phyloP scores from a whole-genome alignment of 2,329 filamentous ascomycete genomes.

The Fusarium hainanense region DNA sequence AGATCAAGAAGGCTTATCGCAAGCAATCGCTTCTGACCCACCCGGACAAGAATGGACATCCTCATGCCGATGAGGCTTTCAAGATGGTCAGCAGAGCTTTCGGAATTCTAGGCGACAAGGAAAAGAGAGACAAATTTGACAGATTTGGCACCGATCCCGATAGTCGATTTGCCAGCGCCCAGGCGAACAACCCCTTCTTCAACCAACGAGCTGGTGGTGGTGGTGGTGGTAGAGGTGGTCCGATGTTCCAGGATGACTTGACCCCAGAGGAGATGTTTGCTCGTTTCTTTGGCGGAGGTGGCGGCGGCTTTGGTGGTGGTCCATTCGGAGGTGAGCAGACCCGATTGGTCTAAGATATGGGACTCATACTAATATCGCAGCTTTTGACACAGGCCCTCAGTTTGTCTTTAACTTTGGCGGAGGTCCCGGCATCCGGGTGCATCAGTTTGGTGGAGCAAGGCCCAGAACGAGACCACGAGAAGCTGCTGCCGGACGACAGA shows the following conservation, averaged over 20 bases:
- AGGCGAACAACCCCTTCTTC: constrained; percentile 73
- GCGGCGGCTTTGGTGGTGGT: constrained; percentile 69
- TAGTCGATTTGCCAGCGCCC: constrained; percentile 78
- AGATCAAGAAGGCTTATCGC: constrained; percentile 98
- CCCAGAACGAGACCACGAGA: constrained; percentile 81
- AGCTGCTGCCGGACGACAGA: constrained; percentile 60
- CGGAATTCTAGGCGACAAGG: constrained; percentile 89
- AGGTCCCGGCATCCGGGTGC: constrained; percentile 89
- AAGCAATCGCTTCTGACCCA: constrained; percentile 95
- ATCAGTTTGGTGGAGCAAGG: constrained; percentile 88
- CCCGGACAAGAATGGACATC: constrained; percentile 98
- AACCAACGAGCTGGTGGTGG: constrained; percentile 57
- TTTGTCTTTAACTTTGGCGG: constrained; percentile 97
- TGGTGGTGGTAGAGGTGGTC: constrained; percentile 59
- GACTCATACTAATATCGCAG: constrained; percentile 50
- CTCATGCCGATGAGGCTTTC: constrained; percentile 96
- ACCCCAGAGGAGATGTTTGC: constrained; percentile 97
- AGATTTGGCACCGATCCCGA: constrained; percentile 93
- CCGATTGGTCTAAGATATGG: background rate
- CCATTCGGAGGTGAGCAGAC: constrained; percentile 56
- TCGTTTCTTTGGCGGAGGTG: constrained; percentile 87
- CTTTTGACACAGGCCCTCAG: constrained; percentile 81
- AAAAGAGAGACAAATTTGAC: constrained; percentile 87
- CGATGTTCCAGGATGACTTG: constrained; percentile 89
- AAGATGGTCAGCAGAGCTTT: constrained; percentile 98